phyloP scores from a whole-genome alignment of 106 monocot genomes.

The Phalaenopsis equestris region DNA sequence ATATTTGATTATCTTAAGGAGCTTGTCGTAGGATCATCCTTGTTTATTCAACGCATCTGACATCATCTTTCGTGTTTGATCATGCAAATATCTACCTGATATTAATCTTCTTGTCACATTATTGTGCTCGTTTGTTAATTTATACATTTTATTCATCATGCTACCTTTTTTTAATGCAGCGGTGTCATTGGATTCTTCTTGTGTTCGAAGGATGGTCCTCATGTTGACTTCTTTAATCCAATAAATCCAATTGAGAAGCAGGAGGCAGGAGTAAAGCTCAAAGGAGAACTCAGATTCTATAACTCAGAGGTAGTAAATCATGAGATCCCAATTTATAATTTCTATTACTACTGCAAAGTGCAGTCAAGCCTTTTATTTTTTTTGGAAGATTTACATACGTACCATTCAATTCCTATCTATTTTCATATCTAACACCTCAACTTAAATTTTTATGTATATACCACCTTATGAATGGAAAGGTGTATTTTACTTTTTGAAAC shows the following conservation, averaged over 20 bases:
- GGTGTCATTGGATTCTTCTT: slow-evolving; percentile 83
- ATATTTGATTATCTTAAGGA: not conserved
- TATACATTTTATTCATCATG: not conserved
- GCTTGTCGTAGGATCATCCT: not conserved
- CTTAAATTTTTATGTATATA: not conserved
- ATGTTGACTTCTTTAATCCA: slow-evolving; percentile 64
- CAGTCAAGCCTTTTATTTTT: not conserved
- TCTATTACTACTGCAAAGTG: not conserved
- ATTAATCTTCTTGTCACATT: not conserved
- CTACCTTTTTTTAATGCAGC: slow-evolving; percentile 26
- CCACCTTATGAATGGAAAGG: not conserved
- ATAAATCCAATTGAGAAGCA: slow-evolving; percentile 73
- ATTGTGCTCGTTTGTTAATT: not conserved
- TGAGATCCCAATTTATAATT: not conserved
- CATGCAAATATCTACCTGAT: not conserved
- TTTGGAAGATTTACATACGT: not conserved
- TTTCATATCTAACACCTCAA: not conserved
- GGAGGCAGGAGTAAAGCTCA: slow-evolving; percentile 22
- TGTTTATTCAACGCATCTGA: not conserved
- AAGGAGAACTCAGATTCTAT: slow-evolving; percentile 59
- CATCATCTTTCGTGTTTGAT: not conserved
- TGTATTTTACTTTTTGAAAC: not conserved
- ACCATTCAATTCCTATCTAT: too few species aligned
- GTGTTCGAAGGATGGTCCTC: slow-evolving; percentile 64
- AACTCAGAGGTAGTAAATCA: slow-evolving; percentile 56